Base-by-base conservation (phyloP, 345 rosid genomes). In the Eucalyptus curtisii region DNA sequence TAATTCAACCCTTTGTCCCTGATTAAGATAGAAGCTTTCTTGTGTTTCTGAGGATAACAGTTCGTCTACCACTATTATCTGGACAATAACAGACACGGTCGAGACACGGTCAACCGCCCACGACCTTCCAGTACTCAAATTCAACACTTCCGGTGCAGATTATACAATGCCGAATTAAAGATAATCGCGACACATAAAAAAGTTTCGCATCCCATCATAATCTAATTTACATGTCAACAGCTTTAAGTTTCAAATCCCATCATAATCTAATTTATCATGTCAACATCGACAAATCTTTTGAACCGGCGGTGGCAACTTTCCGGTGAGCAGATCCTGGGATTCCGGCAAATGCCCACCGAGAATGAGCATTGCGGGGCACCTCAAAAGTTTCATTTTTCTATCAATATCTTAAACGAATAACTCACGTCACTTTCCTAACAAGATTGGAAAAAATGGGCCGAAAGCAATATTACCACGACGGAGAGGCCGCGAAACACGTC, bases 401-500 rank as follows among this genome's bases (percentile, higher is more conserved):
- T 20, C 45, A 71, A 71, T 71, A 71, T 37, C 25, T 10, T 37
- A 33, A 19, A 37, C 82, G 82, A 37, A 19, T 71, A 20, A 71
- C 45, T 71, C 45, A 40, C 40, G 45, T 71, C 82, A 42, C 82
- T 71, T 76, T 76, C 47, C 47, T 20, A 76, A 37, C 15, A 37
- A 76, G 27, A 37, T 1, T 44, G 16, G 16, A 15, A 76, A 76
- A 7, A 64, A 20, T n/a, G 42, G 47, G 47, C 14, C 13, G 82
- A 30, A 61, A 9, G 61, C 42, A 52, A n/a, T 61, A 68, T n/a
- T 89, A 89, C 90, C 88, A 86, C 88, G 55, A 89, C 90, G 55
- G 90, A 68, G 86, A 89, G 85, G 42, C 90, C 90, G 33, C 90
- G 90, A 76, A 89, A 89, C 79, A 86, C 90, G 88, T 89, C 88